Evolutionary conservation across 768 basidiomycete species (phyloP).

Genomic region (Strobilomyces dryophilus): DNA sequence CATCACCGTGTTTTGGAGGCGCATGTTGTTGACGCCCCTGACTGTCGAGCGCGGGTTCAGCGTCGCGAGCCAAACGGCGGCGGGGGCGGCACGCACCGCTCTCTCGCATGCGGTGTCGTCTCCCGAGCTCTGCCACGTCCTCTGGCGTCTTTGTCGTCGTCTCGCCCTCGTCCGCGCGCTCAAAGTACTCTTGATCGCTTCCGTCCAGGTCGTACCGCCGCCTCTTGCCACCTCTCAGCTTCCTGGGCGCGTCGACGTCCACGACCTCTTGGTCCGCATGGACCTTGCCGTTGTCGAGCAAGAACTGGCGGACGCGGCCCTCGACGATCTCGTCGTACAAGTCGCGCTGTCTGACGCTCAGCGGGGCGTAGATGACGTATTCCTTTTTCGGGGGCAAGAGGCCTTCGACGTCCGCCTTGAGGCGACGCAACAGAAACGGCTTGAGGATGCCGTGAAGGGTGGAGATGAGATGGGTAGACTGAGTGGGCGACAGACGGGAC

Average conservation of each 20-base stretch:
- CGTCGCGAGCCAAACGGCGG: neutral
- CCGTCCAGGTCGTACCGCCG: slow-evolving; percentile 55
- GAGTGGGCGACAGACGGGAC: slow-evolving; percentile 49
- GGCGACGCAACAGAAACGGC: slow-evolving; percentile 88
- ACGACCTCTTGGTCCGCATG: slow-evolving; percentile 22
- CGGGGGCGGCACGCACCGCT: slow-evolving; percentile 46
- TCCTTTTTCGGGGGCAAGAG: slow-evolving; percentile 88
- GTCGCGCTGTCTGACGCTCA: slow-evolving; percentile 78
- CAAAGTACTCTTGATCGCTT: slow-evolving; percentile 62
- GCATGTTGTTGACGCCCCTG: slow-evolving; percentile 87
- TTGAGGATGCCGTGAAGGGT: slow-evolving; percentile 88
- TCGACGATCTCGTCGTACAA: slow-evolving; percentile 78
- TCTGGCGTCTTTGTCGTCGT: slow-evolving; percentile 34
- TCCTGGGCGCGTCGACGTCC: slow-evolving; percentile 31
- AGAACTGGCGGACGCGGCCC: slow-evolving; percentile 64
- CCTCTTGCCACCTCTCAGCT: slow-evolving; percentile 33
- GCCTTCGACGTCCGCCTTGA: slow-evolving; percentile 84
- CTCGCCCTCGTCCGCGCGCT: slow-evolving; percentile 50
- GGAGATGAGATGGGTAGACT: slow-evolving; percentile 64
- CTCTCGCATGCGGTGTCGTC: slow-evolving; percentile 53
- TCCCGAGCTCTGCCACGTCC: slow-evolving; percentile 50
- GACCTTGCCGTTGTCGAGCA: slow-evolving; percentile 38
- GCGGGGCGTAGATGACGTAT: slow-evolving; percentile 89
- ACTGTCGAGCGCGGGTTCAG: slow-evolving; percentile 40
- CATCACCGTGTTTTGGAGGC: slow-evolving; percentile 93